Conservation (phyloP, 768 basidiomycete genomes). For the Phallus indusiatus region DNA sequence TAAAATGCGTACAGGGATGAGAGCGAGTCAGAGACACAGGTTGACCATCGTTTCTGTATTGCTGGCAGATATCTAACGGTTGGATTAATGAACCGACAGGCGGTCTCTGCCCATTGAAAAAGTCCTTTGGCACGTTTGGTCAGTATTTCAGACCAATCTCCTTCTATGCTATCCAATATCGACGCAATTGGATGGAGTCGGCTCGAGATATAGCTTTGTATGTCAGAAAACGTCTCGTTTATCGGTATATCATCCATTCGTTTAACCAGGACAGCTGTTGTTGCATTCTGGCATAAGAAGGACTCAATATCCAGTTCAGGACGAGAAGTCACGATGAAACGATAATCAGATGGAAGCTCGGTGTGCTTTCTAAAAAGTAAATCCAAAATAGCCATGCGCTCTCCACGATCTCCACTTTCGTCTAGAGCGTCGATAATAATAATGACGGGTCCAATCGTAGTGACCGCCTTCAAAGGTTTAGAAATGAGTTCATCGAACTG, state of each 20-base stretch:
- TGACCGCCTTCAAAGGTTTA: neutral
- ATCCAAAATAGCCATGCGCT: neutral
- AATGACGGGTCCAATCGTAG: neutral
- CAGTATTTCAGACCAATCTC: neutral
- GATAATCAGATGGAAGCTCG: constrained; percentile 2
- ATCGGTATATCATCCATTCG: neutral
- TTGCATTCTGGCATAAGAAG: neutral
- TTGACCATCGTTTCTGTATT: neutral
- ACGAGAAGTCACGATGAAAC: neutral
- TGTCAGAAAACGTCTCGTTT: neutral
- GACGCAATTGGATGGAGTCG: neutral
- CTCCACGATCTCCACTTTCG: neutral
- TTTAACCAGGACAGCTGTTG: neutral
- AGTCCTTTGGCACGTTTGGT: constrained; percentile 3
- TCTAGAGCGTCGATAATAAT: neutral
- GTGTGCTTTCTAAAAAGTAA: neutral
- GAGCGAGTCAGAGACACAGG: neutral
- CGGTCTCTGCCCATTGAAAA: constrained; percentile 23
- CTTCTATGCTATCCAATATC: neutral
- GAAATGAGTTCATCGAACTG: neutral
- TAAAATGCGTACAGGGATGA: constrained; percentile 11
- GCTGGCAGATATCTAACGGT: neutral
- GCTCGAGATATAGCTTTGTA: neutral
- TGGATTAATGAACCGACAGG: constrained; percentile 17
- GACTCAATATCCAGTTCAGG: neutral